These are phyloP conservation scores for Xylaria sp. DNA, from an alignment of 2,329 filamentous ascomycete species.

Conservation along the genomic window DNA sequence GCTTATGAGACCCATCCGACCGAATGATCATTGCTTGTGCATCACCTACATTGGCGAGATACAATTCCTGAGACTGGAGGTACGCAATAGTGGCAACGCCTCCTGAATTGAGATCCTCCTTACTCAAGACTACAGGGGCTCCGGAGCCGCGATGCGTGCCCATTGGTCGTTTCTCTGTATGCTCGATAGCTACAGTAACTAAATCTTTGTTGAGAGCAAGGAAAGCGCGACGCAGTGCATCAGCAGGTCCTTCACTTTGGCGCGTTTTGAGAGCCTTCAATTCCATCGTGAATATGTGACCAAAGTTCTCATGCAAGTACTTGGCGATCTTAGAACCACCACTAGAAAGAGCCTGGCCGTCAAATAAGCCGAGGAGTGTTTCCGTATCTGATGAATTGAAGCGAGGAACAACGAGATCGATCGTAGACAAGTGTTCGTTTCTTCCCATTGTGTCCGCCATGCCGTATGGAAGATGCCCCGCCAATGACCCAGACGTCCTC, in stretches of 20 bases:
- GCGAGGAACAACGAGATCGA: constrained; percentile 93
- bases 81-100: constrained; percentile 94
- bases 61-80: constrained; percentile 88
- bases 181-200: constrained; percentile 83
- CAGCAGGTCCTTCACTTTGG: constrained; percentile 78
- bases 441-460: constrained; percentile 96
- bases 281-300: constrained; percentile 83
- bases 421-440: constrained; percentile 93
- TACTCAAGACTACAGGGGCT: constrained; percentile 80
- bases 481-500: constrained; percentile 93
- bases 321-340: constrained; percentile 97
- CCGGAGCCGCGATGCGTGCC: constrained; percentile 76
- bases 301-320: constrained; percentile 95
- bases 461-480: constrained; percentile 90
- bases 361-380: constrained; percentile 92
- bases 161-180: constrained; percentile 77
- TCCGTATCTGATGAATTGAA: constrained; percentile 92
- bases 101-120: constrained; percentile 89
- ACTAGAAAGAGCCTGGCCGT: constrained; percentile 87
- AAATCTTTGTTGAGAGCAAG: constrained; percentile 93
- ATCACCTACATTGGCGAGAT: constrained; percentile 94
- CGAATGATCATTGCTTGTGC: constrained; percentile 95
- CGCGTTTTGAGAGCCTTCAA: constrained; percentile 76
- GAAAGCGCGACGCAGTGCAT: constrained; percentile 88
- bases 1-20: constrained; percentile 83